Evolutionary conservation across 331 rosid species (phyloP).

Genomic region (Telfairia occidentalis): DNA sequence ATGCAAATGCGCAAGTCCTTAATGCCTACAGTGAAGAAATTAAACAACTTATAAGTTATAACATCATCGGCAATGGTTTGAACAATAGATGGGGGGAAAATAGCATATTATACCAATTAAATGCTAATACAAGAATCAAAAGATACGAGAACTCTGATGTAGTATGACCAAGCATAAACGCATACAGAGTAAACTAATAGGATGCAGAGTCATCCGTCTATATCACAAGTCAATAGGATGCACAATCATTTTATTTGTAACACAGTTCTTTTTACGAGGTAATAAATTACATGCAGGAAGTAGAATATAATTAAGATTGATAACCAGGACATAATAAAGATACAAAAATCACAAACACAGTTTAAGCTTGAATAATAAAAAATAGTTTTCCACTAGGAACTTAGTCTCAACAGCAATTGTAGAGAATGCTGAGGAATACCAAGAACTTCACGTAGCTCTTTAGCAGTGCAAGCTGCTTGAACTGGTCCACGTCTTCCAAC

Average conservation of each 20-base stretch:
- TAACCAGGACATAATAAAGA: not conserved
- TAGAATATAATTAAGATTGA: not conserved
- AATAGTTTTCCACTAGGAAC: not conserved
- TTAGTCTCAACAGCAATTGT: not conserved
- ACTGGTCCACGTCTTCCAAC: slow-evolving; percentile 98
- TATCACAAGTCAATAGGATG: no score
- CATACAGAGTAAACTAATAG: not conserved
- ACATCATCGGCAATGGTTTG: not conserved
- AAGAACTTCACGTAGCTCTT: slow-evolving; percentile 80
- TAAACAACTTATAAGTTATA: not conserved
- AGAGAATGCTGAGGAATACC: slow-evolving; percentile 35
- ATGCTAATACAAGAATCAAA: not conserved
- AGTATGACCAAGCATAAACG: not conserved
- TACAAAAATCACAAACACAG: not conserved
- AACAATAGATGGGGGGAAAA: not conserved
- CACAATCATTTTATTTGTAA: not conserved
- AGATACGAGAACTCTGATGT: not conserved
- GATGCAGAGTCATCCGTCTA: no score
- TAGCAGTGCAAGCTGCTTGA: slow-evolving; percentile 92
- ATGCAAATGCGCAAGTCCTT: slow-evolving; percentile 42
- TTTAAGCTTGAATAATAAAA: not conserved
- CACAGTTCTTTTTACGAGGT: not conserved
- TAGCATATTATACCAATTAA: not conserved
- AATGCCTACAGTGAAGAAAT: slow-evolving; percentile 34
- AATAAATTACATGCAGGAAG: not conserved